Base-by-base conservation (phyloP, 805 yeast genomes). In the Grigorovia transvaalensis region DNA sequence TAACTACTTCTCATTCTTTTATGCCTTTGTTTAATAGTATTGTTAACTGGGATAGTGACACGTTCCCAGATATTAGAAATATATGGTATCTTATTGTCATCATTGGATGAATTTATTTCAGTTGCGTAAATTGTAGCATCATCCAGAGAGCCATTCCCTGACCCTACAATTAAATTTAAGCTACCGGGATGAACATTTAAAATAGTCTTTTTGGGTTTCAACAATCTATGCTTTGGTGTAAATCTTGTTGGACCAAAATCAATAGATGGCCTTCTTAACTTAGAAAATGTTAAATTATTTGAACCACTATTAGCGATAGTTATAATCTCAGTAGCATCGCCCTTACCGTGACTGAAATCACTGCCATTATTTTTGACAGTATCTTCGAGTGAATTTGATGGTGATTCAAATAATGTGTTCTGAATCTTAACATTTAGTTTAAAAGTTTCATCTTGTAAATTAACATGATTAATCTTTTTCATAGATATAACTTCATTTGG, bases 61-160 rank as follows among this genome's bases (percentile, higher is more conserved):
- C 58, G 57, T 53, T 65, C 68, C 57, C 59, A 57, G 7, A 56
- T 50, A 30, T 49, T 59, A 4, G 58, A 53, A 9, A 65, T 60
- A 7, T 50, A 45, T 4, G 68, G 68, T 44, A 65, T 50, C 4
- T 15, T 38, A 46, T 38, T 38, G 9, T 20, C 27, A 23, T 53
- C 49, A 30, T 55, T 51, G 15, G 53, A 53, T n/a, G 57, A 33
- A 48, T 65, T 65, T 1, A 65, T 63, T 51, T 65, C 69, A 9
- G 69, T 65, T 23, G 68, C 69, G 54, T 59, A 65, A 13, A 65
- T 59, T 27, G 69, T 64, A 7, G 69, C 69, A 50, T 65, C 67
- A 46, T 59, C 58, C 41, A 59, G 46, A 13, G 64, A 61, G 9
- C 67, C 67, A 44, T 56, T 60, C 12, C 65, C 59, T 5, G 69